phyloP scores from a whole-genome alignment of 306 rosid genomes.

The Cicer bijugum region DNA sequence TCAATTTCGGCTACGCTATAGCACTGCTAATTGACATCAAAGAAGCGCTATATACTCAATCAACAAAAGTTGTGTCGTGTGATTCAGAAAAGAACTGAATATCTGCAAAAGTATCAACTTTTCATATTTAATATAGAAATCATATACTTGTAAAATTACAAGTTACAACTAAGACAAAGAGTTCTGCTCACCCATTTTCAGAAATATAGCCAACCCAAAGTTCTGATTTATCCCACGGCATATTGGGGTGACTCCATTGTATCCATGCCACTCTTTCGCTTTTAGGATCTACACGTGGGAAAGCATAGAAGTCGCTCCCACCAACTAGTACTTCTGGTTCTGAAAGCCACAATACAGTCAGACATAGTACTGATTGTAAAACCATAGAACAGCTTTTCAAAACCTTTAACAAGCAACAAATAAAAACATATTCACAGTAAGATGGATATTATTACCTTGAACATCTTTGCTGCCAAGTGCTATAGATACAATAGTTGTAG shows the following conservation, averaged over 20 bases:
- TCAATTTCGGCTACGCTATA: no score
- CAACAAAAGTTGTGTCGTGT: slow-evolving; percentile 1
- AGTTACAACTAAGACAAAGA: slow-evolving; percentile 32
- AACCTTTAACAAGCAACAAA: slow-evolving; percentile 3
- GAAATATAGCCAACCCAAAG: slow-evolving; percentile 96
- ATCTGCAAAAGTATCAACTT: slow-evolving; percentile 22
- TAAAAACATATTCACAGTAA: slow-evolving; percentile 9
- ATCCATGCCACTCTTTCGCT: slow-evolving; percentile 88
- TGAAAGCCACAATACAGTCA: slow-evolving; percentile 49
- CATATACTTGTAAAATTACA: neutral
- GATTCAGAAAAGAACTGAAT: slow-evolving; percentile 14
- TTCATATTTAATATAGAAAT: slow-evolving; percentile 12
- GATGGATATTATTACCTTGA: slow-evolving; percentile 63
- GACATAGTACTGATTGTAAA: slow-evolving; percentile 18
- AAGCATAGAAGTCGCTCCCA: slow-evolving; percentile 92
- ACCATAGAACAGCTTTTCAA: neutral
- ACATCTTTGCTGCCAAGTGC: slow-evolving; percentile 58
- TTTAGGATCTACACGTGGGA: slow-evolving; percentile 79
- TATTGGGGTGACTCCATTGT: slow-evolving; percentile 93
- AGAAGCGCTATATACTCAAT: neutral
- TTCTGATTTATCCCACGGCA: slow-evolving; percentile 97
- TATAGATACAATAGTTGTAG: slow-evolving; percentile 71
- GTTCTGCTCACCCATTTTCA: slow-evolving; percentile 76
- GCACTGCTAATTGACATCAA: no score
- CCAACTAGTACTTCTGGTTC: slow-evolving; percentile 74